Percentiles rank a stretch among this genome's conserved stretches.
Conservation (phyloP, 2,329 filamentous ascomycete genomes). For the Ustulina deusta region DNA sequence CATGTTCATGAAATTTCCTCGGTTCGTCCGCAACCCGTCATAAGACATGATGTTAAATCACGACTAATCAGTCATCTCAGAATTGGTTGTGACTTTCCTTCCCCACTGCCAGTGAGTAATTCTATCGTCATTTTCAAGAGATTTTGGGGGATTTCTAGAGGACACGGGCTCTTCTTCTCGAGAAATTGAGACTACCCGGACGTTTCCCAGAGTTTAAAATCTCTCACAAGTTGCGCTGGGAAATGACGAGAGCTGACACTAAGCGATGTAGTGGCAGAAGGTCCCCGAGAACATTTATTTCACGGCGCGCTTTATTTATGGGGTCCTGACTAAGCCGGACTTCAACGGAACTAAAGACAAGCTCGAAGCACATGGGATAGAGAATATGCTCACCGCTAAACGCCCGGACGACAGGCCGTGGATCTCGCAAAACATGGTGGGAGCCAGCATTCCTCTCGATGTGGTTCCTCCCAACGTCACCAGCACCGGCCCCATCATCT, state of each 20-base stretch:
- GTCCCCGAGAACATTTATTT: slow-evolving; percentile 43
- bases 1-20: slow-evolving; percentile 43
- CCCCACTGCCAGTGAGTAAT: slow-evolving; percentile 36
- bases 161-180: not conserved
- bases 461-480: slow-evolving; percentile 40
- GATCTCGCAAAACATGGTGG: slow-evolving; percentile 39
- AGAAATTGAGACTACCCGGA: not conserved
- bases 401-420: slow-evolving; percentile 39
- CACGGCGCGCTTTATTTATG: slow-evolving; percentile 35
- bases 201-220: no score
- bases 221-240: not conserved
- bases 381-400: slow-evolving; percentile 21
- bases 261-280: slow-evolving; percentile 33
- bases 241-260: not conserved
- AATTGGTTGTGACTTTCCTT: slow-evolving; percentile 41
- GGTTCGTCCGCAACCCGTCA: slow-evolving; percentile 32
- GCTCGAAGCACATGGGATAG: slow-evolving; percentile 37
- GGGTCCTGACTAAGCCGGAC: slow-evolving; percentile 33
- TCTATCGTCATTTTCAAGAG: not conserved
- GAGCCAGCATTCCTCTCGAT: slow-evolving; percentile 40
- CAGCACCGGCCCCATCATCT: slow-evolving; percentile 38
- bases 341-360: slow-evolving; percentile 29
- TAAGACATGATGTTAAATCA: slow-evolving; percentile 14
- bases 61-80: slow-evolving; percentile 31
- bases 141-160: not conserved